These are phyloP conservation scores for Kurtzmaniella natalensis DNA, from an alignment of 1,139 yeast genomes.

Conservation along the genomic window DNA sequence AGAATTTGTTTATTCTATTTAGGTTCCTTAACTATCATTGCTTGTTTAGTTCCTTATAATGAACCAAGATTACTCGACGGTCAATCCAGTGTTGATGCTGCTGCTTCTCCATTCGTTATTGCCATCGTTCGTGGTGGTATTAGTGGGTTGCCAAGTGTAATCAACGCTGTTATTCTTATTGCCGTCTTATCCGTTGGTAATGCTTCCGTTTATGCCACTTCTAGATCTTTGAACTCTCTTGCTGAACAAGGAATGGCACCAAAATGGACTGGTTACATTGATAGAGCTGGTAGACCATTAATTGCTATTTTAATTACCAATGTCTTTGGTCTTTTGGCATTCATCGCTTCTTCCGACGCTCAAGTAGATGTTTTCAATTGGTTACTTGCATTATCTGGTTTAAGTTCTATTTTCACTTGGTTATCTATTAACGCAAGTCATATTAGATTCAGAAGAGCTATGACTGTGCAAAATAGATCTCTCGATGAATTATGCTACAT, in stretches of 20 bases:
- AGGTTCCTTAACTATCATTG: slow-evolving; percentile 34
- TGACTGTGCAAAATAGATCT: slow-evolving; percentile 22
- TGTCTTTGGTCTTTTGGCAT: slow-evolving; percentile 35
- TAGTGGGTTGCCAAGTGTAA: slow-evolving; percentile 39
- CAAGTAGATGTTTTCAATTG: slow-evolving; percentile 31
- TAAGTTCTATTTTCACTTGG: slow-evolving; percentile 35
- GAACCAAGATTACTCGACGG: slow-evolving; percentile 24
- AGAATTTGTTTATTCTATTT: slow-evolving; percentile 40
- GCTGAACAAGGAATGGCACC: slow-evolving; percentile 45
- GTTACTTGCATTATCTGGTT: slow-evolving; percentile 35
- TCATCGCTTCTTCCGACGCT: slow-evolving; percentile 32
- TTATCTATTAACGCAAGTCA: slow-evolving; percentile 29
- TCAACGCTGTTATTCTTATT: slow-evolving; percentile 40
- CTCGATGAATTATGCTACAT: slow-evolving; percentile 28
- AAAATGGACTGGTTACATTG: slow-evolving; percentile 32
- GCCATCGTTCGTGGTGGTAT: slow-evolving; percentile 54
- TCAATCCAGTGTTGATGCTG: slow-evolving; percentile 30
- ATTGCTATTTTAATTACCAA: slow-evolving; percentile 36
- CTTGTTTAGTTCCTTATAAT: slow-evolving; percentile 33
- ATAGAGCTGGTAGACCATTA: slow-evolving; percentile 40
- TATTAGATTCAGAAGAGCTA: slow-evolving; percentile 33
- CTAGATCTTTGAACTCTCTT: slow-evolving; percentile 38
- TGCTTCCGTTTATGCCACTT: slow-evolving; percentile 42
- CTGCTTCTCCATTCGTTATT: slow-evolving; percentile 49
- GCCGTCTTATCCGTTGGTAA: slow-evolving; percentile 43